Evolutionary conservation across 2,329 filamentous ascomycete species (phyloP).

Genomic region (Fusarium neocosmosporiellum): DNA sequence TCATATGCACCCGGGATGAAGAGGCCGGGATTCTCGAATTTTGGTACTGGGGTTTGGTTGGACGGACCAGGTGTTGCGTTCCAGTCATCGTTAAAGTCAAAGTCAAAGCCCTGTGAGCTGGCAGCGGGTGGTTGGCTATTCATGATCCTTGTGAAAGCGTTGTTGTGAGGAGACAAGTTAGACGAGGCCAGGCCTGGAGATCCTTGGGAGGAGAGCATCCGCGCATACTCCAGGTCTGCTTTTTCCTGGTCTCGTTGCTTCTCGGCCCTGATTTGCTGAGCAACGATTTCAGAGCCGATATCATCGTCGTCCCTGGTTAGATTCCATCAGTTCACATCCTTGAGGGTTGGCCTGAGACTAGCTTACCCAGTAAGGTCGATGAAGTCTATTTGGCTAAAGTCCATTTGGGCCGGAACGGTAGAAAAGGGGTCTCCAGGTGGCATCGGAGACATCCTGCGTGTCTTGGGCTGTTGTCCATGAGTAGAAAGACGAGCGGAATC

Average conservation of each 20-base stretch:
- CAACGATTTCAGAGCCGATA: conserved; percentile 40
- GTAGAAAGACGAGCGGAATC: conserved; percentile 30
- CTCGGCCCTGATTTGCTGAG: conserved; percentile 50
- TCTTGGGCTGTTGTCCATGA: conserved; percentile 43
- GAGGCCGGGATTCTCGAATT: neutral
- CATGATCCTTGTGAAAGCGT: conserved; percentile 47
- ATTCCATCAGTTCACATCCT: conserved; percentile 6
- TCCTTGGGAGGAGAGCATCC: conserved; percentile 41
- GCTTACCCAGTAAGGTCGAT: conserved; percentile 58
- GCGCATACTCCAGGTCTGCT: conserved; percentile 45
- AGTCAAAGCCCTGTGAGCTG: neutral
- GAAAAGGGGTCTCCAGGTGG: conserved; percentile 16
- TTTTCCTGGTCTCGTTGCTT: conserved; percentile 46
- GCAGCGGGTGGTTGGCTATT: conserved; percentile 39
- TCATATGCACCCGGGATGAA: conserved; percentile 38
- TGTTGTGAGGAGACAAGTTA: conserved; percentile 10
- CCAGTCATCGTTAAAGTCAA: neutral
- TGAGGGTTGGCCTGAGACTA: neutral
- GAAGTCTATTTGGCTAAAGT: conserved; percentile 41
- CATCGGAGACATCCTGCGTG: conserved; percentile 47
- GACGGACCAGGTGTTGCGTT: neutral
- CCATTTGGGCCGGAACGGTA: neutral
- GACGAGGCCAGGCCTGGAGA: conserved; percentile 7
- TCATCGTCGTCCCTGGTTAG: conserved; percentile 49
- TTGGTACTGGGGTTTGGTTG: neutral